Evolutionary conservation across 306 rosid species (phyloP).

Genomic region (Betula pendula): DNA sequence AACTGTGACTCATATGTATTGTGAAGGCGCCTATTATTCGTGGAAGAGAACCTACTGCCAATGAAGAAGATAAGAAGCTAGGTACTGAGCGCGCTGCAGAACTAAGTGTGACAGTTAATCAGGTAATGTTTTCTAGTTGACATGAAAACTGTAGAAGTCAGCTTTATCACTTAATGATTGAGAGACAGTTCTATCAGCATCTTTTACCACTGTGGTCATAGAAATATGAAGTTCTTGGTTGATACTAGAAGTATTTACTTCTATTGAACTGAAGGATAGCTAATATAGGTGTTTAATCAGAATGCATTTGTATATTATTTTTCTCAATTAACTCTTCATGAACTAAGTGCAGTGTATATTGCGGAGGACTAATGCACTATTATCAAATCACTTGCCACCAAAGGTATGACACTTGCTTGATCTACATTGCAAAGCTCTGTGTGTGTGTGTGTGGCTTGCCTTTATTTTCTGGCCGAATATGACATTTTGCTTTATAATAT

Average conservation of each 20-base stretch:
- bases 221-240: conserved; percentile 19
- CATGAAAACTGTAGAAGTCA: not conserved
- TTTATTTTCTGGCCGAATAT: not conserved
- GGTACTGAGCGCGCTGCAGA: conserved; percentile 79
- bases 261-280: conserved; percentile 16
- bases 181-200: conserved; percentile 17
- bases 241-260: conserved; percentile 12
- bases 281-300: conserved; percentile 10
- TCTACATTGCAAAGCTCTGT: conserved; percentile 15
- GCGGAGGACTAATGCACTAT: conserved; percentile 83
- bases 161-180: conserved; percentile 14
- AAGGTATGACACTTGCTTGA: conserved; percentile 56
- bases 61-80: conserved; percentile 77
- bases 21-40: conserved; percentile 83
- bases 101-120: conserved; percentile 82
- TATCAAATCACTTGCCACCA: conserved; percentile 96
- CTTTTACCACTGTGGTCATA: conserved; percentile 19
- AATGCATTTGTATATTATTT: conserved; percentile 23
- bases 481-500: conserved; percentile 12
- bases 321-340: conserved; percentile 22
- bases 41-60: conserved; percentile 92
- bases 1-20: conserved; percentile 27
- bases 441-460: too few relatives aligned
- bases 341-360: conserved; percentile 76
- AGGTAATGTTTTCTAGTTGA: conserved; percentile 44